Base-by-base conservation (phyloP, 2,329 filamentous ascomycete species). In the Aureobasidium lini region DNA sequence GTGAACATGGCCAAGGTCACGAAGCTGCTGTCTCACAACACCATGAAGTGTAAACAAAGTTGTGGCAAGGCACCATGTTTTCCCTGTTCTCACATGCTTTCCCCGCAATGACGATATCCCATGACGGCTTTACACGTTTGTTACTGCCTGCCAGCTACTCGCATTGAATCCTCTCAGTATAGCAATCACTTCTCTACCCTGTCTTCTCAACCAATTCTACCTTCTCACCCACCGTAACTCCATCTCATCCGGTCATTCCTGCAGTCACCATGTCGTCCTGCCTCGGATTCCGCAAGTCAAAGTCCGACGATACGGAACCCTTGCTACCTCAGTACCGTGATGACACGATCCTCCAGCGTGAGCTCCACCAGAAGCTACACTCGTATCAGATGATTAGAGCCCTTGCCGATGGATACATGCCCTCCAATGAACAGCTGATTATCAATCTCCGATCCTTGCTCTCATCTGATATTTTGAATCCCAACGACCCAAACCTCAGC, bases 351-450 rank as follows among this genome's bases (percentile, higher is more conserved):
- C 77, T 92, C 57, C 89, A 96, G 79, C 81, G 85, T 49, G 80
- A 85, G 67, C 81, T 95, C 61, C 89, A 93, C 69, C 85, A 93
- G 72, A 96, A 96, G 79, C 82, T 97, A 62, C 93, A 96, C 75
- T 87, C 87, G 29, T 96, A 96, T 70, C 90, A 96, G 78, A 95
- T 96, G 87, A 71, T 91, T 31, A 83, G 89, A 57, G 93, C 93
- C 58, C 72, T 96, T 9, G 83, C 83, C 1, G 84, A 89, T 68
- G 93, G 93, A 6, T 96, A 86, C 73, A 92, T 97, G 88, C 93
- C 93, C 48, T 94, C 90, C 6, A 96, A 89, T 10, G 87, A 94
- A 66, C 93, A 97, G 72, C 70, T 82, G 65, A 87, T 94, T 67
- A 78, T 86, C 70, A 91, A 95, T 65, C 77, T 97, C 2, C 85